Evolutionary conservation across 176 grass and related monocot species (phyloP).

Genomic region (Elymus sibiricus): DNA sequence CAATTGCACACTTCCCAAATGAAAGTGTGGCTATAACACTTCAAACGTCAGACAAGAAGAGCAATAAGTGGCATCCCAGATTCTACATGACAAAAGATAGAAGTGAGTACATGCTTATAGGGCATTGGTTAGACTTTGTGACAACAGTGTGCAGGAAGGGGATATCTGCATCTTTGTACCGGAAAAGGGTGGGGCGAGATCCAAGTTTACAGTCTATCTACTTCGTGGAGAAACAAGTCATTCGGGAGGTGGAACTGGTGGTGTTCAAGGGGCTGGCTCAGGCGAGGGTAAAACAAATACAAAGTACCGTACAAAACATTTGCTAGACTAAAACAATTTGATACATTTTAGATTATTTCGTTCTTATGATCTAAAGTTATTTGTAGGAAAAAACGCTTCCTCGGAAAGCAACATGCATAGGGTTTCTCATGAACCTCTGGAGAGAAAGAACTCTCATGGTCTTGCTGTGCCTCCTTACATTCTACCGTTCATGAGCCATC

Average conservation of each 20-base stretch:
- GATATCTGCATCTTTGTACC: constrained; percentile 43
- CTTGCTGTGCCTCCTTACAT: not conserved
- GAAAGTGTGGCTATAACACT: constrained; percentile 19
- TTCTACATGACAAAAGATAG: constrained; percentile 11
- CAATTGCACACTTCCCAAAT: not conserved
- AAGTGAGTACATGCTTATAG: not conserved
- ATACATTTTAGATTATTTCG: not conserved
- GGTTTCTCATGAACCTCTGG: not conserved
- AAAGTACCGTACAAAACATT: no score
- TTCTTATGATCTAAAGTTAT: not conserved
- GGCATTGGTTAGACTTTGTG: constrained; percentile 41
- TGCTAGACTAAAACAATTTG: no score
- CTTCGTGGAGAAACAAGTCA: not conserved
- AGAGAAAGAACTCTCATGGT: not conserved
- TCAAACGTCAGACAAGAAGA: not conserved
- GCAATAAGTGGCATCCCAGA: constrained; percentile 36
- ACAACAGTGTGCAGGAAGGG: constrained; percentile 45
- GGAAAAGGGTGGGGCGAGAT: not conserved
- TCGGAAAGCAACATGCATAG: not conserved
- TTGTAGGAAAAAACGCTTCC: not conserved
- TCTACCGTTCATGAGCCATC: not conserved
- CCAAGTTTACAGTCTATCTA: constrained; percentile 36
- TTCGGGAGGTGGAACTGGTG: not conserved
- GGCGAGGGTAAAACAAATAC: not conserved
- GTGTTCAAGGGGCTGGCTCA: not conserved